Evolutionary conservation across 2,329 filamentous ascomycete species (phyloP).

Genomic region (Botryotinia convoluta): DNA sequence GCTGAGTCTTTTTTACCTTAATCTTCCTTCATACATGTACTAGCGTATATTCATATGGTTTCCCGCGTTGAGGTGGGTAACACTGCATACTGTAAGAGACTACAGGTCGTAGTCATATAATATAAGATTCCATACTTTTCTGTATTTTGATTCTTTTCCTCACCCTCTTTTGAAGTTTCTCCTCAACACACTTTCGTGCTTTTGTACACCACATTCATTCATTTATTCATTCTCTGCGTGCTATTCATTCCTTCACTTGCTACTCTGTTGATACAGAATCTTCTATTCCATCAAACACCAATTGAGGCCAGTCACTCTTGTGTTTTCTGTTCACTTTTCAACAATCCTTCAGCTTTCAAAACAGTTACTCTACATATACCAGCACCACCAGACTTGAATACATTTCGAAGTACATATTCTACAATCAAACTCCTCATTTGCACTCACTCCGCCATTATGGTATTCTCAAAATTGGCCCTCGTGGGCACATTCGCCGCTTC

Average conservation of each 20-base stretch:
- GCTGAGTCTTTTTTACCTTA: constrained; percentile 2
- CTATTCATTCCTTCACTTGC: constrained; percentile 28
- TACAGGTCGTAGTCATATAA: constrained; percentile 8
- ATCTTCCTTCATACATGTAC: constrained; percentile 14
- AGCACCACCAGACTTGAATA: neutral
- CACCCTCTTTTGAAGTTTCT: neutral
- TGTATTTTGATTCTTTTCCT: neutral
- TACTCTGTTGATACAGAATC: constrained; percentile 22
- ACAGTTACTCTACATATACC: constrained; percentile 13
- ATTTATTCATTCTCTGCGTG: constrained; percentile 13
- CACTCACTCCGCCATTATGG: constrained; percentile 28
- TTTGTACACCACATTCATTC: constrained; percentile 15
- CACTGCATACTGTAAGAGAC: neutral
- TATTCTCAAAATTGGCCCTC: constrained; percentile 28
- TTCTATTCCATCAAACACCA: constrained; percentile 15
- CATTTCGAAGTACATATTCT: constrained; percentile 11
- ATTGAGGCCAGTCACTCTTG: constrained; percentile 36
- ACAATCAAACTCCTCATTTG: neutral
- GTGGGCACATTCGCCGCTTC: constrained; percentile 28
- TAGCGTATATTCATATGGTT: constrained; percentile 3
- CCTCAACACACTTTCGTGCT: neutral
- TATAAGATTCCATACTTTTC: constrained; percentile 1
- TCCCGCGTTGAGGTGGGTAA: neutral
- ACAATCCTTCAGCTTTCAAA: constrained; percentile 30
- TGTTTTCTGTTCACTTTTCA: constrained; percentile 24